Evolutionary conservation across 2,329 filamentous ascomycete genomes (phyloP).

Genomic region (Colletotrichum simmondsii): DNA sequence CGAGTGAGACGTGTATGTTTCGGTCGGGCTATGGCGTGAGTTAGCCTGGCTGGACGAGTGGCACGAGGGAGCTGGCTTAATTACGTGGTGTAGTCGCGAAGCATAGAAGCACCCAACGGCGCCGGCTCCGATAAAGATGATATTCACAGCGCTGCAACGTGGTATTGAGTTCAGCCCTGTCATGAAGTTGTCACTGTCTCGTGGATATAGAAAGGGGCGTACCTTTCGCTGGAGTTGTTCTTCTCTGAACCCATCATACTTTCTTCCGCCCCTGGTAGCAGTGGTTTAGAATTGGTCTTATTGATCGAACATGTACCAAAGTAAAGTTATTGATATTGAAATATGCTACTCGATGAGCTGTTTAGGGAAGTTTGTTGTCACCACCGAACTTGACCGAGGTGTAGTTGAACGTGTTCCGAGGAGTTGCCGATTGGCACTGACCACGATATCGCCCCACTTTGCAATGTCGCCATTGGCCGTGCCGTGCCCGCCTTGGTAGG

Average conservation of each 20-base stretch:
- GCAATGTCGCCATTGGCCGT: neutral
- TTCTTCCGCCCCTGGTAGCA: neutral
- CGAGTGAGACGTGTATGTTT: constrained; percentile 72
- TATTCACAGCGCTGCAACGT: constrained; percentile 56
- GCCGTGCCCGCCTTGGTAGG: neutral
- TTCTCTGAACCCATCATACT: neutral
- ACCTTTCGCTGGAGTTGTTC: constrained; percentile 8
- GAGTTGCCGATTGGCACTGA: neutral
- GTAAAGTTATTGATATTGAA: neutral
- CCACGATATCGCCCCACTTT: neutral
- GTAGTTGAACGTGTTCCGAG: neutral
- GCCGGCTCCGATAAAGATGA: constrained; percentile 77
- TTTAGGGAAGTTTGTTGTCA: neutral
- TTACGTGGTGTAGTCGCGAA: constrained; percentile 71
- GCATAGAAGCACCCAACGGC: constrained; percentile 80
- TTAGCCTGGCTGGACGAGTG: constrained; percentile 26
- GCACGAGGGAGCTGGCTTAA: constrained; percentile 12
- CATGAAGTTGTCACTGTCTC: neutral
- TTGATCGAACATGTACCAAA: neutral
- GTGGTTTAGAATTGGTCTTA: neutral
- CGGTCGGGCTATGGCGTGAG: constrained; percentile 52
- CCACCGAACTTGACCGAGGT: neutral
- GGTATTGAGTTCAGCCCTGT: neutral
- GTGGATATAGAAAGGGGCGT: neutral
- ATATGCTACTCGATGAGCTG: neutral